Percentiles rank a stretch among this genome's conserved stretches.
phyloP scores from a whole-genome alignment of 768 basidiomycete species.

The Multifurca ochricompacta region DNA sequence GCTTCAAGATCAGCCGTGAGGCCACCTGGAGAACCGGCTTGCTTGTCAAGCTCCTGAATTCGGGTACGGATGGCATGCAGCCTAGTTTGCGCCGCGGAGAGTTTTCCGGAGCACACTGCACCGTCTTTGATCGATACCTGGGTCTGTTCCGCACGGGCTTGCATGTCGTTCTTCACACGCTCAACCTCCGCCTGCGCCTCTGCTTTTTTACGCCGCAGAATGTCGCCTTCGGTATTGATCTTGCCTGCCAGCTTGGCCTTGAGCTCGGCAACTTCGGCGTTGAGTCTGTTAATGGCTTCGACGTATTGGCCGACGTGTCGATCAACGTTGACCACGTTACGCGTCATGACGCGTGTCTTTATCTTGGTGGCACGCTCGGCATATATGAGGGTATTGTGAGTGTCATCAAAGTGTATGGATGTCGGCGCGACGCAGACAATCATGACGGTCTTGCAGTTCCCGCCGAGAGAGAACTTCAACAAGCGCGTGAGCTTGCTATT shows the following conservation, averaged over 20 bases:
- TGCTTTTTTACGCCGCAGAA: conserved; percentile 55
- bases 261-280: conserved; percentile 74
- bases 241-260: conserved; percentile 80
- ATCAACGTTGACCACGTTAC: conserved; percentile 92
- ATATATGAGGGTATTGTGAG: conserved; percentile 95
- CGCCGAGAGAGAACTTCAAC: conserved; percentile 95
- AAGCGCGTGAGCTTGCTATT: conserved; percentile 97
- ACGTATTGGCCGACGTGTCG: conserved; percentile 94
- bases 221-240: conserved; percentile 51
- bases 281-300: conserved; percentile 86
- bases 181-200: conserved; percentile 71
- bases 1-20: conserved; percentile 57
- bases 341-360: conserved; percentile 93
- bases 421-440: conserved; percentile 96
- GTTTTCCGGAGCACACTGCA: conserved; percentile 61
- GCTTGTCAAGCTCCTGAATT: conserved; percentile 46
- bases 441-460: conserved; percentile 99
- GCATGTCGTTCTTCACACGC: conserved; percentile 64
- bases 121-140: conserved; percentile 67
- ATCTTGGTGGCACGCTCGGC: conserved; percentile 98
- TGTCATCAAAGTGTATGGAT: conserved; percentile 94
- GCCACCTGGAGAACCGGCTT: conserved; percentile 30
- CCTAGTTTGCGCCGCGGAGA: conserved; percentile 62
- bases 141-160: conserved; percentile 62
- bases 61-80: conserved; percentile 56